Base-by-base conservation (phyloP, 768 basidiomycete species). In the Neoboletus brunneissimus region DNA sequence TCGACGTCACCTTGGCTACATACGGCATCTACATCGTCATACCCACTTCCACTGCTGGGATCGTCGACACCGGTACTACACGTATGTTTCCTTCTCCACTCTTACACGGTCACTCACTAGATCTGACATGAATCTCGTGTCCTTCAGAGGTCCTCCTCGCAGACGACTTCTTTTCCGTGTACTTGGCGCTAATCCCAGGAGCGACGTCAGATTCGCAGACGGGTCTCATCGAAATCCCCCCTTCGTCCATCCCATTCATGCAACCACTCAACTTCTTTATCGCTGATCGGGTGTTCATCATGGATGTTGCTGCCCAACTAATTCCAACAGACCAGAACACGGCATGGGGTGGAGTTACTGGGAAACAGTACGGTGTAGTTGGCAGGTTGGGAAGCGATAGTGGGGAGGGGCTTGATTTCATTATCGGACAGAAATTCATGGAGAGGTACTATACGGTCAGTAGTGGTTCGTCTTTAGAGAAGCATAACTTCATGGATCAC, bases 41-140 rank as follows among this genome's bases (percentile, higher is more conserved):
- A 13, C 47, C 56, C 5, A 27, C 32, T 5, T 65, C 66, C n/a
- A 59, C 51, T 15, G 66, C 71, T 25, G 71, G 68, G 13, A 65
- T 71, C 11, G 69, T 68, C 31, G 67, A 70, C 49, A 63, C 63
- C 7, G 70, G 69, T n/a, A 67, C 68, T 20, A 63, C 65, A 16
- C 58, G 62, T 66, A 51, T 3, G 64, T 50, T 29, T 34, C 15
- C 22, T 41, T 34, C 41, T n/a, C 16, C 35, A 37, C 35, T 20
- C 13, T 23, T 12, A 13, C 32, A n/a, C 20, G 5, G 9, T 12
- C 32, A 8, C 12, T 38, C 20, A 18, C 48, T 29, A 7, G 41
- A 35, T 29, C 18, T 47, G 3, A 47, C 8, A 1, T 13, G n/a
- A 37, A 5, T 44, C 4, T 40, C 20, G 5, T 20, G 4, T 29